A percentile compares a stretch with the other conserved stretches of the same genome.
These are phyloP conservation scores for Toxoplasma gondii DNA, from an alignment of 169 alveolate genomes.

Conservation along the genomic window DNA sequence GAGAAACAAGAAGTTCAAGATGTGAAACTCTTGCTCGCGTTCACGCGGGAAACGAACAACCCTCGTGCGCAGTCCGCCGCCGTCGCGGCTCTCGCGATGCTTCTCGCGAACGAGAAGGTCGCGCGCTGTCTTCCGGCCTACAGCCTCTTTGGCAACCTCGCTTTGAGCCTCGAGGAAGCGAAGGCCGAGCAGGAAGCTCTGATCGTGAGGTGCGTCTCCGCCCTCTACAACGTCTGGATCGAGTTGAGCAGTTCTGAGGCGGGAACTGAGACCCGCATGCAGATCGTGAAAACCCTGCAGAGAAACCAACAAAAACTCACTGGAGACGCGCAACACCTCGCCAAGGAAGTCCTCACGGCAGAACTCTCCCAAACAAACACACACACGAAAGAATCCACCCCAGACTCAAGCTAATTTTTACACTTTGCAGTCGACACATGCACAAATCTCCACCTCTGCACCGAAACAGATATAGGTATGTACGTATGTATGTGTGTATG, in stretches of 20 bases:
- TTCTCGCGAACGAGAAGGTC: background rate
- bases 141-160: conserved; percentile 10
- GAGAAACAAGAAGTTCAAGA: background rate
- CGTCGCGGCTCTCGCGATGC: conserved; percentile 55
- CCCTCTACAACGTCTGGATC: conserved; percentile 6
- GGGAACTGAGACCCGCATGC: background rate
- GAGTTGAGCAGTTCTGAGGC: background rate
- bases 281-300: background rate
- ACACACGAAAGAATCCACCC: too few relatives aligned
- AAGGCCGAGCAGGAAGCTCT: background rate
- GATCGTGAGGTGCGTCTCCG: background rate
- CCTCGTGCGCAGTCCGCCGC: conserved; percentile 53
- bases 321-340: background rate
- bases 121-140: conserved; percentile 27
- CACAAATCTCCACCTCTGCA: too few relatives aligned
- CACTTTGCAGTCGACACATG: too few relatives aligned
- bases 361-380: too few relatives aligned
- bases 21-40: conserved; percentile 48
- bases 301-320: background rate
- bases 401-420: too few relatives aligned
- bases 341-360: background rate
- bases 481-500: too few relatives aligned
- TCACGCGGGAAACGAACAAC: conserved; percentile 36
- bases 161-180: background rate
- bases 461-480: too few relatives aligned